phyloP scores from a whole-genome alignment of 1,284 basidiomycete species.

The Sporisorium graminicola region DNA sequence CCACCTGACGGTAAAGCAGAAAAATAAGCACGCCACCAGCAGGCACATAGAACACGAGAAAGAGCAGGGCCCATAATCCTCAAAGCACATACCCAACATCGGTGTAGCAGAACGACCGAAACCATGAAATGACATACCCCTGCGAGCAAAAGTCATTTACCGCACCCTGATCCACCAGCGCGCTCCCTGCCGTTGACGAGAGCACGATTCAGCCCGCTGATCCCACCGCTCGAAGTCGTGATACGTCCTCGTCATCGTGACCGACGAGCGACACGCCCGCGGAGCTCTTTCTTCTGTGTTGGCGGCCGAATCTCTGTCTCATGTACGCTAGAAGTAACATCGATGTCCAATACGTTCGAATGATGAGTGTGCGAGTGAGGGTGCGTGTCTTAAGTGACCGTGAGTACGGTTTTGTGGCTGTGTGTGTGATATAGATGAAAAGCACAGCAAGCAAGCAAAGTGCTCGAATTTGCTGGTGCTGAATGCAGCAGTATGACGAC shows the following conservation, averaged over 20 bases:
- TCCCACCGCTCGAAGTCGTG: conserved; percentile 32
- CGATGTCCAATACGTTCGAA: no score
- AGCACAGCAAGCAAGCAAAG: no score
- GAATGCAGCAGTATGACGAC: no score
- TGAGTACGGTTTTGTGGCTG: no score
- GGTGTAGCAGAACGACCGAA: conserved; percentile 35
- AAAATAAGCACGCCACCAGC: conserved; percentile 56
- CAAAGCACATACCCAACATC: conserved; percentile 51
- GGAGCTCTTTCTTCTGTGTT: no score
- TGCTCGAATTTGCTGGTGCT: no score
- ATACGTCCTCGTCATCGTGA: conserved; percentile 22
- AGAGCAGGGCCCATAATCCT: conserved; percentile 54
- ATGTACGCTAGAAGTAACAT: no score
- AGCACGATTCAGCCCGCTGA: conserved; percentile 1
- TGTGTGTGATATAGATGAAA: no score
- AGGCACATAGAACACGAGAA: conserved; percentile 58
- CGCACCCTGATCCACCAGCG: conserved; percentile 11
- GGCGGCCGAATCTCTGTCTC: no score
- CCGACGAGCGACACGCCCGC: no score
- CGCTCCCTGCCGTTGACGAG: not conserved
- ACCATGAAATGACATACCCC: conserved; percentile 44
- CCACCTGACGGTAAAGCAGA: conserved; percentile 44
- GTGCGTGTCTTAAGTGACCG: no score
- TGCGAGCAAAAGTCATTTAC: conserved; percentile 14
- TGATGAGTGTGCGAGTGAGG: no score